Evolutionary conservation across 2,329 filamentous ascomycete genomes (phyloP).

Genomic region (Aspergillus felis): DNA sequence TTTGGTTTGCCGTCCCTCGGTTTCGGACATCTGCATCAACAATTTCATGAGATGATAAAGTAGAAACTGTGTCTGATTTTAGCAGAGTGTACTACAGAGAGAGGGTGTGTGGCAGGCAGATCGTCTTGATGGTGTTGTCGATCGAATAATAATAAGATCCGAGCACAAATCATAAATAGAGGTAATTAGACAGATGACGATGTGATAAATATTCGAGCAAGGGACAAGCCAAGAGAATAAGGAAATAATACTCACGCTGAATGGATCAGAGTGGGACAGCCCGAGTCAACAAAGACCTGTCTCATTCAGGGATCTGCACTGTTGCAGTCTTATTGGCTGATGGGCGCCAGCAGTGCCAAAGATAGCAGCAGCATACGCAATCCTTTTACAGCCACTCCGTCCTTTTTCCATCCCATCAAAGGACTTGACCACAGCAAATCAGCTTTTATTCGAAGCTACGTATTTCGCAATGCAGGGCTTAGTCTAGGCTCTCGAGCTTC

Average conservation of each 20-base stretch:
- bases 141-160: background rate
- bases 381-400: background rate
- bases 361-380: background rate
- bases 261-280: background rate
- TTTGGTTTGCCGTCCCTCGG: background rate
- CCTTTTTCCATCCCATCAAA: background rate
- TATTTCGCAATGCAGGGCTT: background rate
- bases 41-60: no score
- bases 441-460: background rate
- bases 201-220: background rate
- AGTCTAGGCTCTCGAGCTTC: background rate
- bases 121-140: background rate
- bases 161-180: background rate
- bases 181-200: background rate
- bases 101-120: no score
- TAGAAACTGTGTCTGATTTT: background rate
- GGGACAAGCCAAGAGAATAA: background rate
- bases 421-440: background rate
- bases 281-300: background rate
- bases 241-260: background rate
- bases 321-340: background rate
- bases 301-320: background rate
- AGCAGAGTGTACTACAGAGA: background rate
- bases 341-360: background rate
- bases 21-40: background rate